Conservation (phyloP, 2,329 filamentous ascomycete species). For the Aureobasidium sp. region DNA sequence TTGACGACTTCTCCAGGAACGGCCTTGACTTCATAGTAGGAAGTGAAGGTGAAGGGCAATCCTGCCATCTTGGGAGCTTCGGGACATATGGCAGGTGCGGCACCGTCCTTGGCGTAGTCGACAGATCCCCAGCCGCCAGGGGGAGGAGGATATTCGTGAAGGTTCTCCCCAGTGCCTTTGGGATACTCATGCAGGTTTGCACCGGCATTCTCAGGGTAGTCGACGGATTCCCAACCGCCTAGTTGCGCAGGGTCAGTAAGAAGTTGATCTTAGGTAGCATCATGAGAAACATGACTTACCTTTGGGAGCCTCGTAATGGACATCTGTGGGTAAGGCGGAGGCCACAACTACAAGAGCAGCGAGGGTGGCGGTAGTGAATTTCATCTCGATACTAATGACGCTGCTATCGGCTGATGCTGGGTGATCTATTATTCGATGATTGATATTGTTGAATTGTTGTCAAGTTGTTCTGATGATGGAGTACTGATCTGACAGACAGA, state of each 20-base stretch:
- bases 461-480: neutral
- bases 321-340: constrained; percentile 10
- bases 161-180: constrained; percentile 14
- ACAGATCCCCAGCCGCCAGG: constrained; percentile 12
- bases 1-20: constrained; percentile 44
- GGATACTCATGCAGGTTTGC: too few relatives aligned
- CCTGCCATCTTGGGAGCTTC: constrained; percentile 1
- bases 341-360: constrained; percentile 10
- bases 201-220: neutral
- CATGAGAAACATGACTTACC: neutral
- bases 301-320: constrained; percentile 11
- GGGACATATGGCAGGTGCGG: neutral
- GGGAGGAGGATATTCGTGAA: constrained; percentile 3
- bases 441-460: neutral
- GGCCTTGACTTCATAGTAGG: constrained; percentile 42
- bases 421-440: neutral
- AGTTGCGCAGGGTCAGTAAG: neutral
- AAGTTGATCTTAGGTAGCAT: neutral
- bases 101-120: constrained; percentile 3
- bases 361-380: constrained; percentile 15
- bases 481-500: neutral
- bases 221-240: constrained; percentile 14
- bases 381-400: constrained; percentile 12
- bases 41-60: constrained; percentile 37
- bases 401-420: neutral